Evolutionary conservation across 441 rosid genomes (phyloP).

Genomic region (Geranium incanum): DNA sequence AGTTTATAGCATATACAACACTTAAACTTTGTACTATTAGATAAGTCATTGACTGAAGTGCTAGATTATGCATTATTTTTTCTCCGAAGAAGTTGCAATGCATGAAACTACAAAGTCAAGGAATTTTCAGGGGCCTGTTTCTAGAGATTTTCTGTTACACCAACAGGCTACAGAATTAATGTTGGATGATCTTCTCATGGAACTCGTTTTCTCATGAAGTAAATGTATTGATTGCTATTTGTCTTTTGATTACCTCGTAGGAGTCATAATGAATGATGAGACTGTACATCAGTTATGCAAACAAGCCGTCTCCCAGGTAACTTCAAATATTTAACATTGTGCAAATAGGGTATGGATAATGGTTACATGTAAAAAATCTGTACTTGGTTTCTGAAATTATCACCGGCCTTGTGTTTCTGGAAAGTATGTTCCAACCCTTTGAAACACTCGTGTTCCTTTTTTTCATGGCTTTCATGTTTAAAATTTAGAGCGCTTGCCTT

Average conservation of each 20-base stretch:
- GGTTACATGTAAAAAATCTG: background rate
- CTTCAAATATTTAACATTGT: background rate
- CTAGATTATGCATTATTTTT: too few species aligned
- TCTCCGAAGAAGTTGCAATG: too few species aligned
- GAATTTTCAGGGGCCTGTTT: too few species aligned
- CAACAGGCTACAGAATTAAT: too few species aligned
- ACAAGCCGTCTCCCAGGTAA: slow-evolving; percentile 95
- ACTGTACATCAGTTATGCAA: slow-evolving; percentile 89
- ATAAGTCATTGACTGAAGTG: too few species aligned
- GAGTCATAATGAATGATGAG: slow-evolving; percentile 93
- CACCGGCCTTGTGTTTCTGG: background rate
- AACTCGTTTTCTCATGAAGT: slow-evolving; percentile 4
- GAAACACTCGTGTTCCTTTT: background rate
- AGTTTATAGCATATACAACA: too few species aligned
- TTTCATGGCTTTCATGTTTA: background rate
- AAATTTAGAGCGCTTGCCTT: background rate
- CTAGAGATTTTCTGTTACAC: background rate
- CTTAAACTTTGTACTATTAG: too few species aligned
- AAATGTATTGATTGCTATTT: slow-evolving; percentile 12
- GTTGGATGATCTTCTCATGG: background rate
- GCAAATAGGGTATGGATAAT: background rate
- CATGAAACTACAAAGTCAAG: too few species aligned
- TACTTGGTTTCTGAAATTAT: background rate
- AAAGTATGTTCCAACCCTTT: background rate
- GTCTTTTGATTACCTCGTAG: slow-evolving; percentile 32